Percentiles rank a stretch among this genome's conserved stretches.
Conservation (phyloP, 1,139 yeast genomes). For the Wickerhamomyces sp. region DNA sequence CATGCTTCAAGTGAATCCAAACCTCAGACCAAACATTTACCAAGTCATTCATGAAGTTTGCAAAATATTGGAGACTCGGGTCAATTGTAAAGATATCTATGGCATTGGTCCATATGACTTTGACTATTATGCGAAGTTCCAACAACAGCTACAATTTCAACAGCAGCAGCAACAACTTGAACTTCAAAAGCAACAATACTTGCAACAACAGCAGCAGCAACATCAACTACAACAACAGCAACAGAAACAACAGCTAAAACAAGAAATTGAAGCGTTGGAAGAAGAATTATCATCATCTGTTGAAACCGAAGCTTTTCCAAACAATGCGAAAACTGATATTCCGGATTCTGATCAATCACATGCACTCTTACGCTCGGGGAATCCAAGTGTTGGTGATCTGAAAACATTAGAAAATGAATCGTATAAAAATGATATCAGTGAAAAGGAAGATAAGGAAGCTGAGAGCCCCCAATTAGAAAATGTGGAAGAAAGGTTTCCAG, state of each 20-base stretch:
- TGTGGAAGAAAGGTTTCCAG: conserved; percentile 21
- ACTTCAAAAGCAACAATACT: conserved; percentile 24
- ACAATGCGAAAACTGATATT: not conserved
- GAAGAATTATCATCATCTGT: not conserved
- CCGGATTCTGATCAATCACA: conserved; percentile 14
- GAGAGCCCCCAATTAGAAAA: conserved; percentile 16
- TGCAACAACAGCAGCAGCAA: conserved; percentile 14
- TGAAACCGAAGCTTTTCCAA: not conserved
- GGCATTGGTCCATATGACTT: conserved; percentile 34
- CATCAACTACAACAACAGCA: conserved; percentile 1
- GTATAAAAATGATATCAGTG: conserved; percentile 4
- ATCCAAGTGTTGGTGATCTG: conserved; percentile 16
- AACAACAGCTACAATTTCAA: conserved; percentile 26
- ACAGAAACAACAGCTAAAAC: not conserved
- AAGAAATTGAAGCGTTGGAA: not conserved
- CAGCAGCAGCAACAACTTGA: conserved; percentile 26
- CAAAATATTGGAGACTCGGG: conserved; percentile 46
- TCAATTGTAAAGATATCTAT: conserved; percentile 45
- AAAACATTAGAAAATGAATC: not conserved
- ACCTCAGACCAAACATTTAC: conserved; percentile 78
- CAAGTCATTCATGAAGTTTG: conserved; percentile 74
- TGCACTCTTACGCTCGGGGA: conserved; percentile 17
- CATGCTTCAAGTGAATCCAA: conserved; percentile 74
- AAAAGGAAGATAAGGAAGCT: conserved; percentile 7
- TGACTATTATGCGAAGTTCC: conserved; percentile 30